Conservation (phyloP, 768 basidiomycete genomes). For the Tephrocybe rancida region DNA sequence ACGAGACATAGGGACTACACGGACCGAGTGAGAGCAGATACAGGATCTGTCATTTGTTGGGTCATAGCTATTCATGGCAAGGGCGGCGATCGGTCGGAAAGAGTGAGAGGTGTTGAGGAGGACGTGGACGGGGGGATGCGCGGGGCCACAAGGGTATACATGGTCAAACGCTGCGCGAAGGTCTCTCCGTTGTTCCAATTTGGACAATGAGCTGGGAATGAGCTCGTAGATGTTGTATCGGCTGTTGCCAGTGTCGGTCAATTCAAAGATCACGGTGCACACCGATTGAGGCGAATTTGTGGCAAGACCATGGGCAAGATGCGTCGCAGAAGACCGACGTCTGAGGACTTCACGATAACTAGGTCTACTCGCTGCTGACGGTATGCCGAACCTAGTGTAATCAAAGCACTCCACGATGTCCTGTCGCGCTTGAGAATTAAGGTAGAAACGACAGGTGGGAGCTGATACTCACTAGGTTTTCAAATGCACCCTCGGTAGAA, state of each 20-base stretch:
- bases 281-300: background rate
- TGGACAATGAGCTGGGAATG: background rate
- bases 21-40: background rate
- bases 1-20: conserved; percentile 1
- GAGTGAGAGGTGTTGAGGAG: conserved; percentile 2
- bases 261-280: conserved; percentile 6
- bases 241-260: background rate
- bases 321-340: background rate
- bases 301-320: background rate
- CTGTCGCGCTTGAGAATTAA: background rate
- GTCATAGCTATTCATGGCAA: background rate
- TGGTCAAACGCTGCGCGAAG: conserved; percentile 2
- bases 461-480: background rate
- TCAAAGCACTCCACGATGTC: conserved; percentile 1
- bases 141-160: background rate
- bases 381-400: background rate
- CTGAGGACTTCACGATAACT: background rate
- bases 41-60: background rate
- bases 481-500: background rate
- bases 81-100: background rate
- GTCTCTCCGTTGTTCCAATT: background rate
- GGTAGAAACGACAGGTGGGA: background rate
- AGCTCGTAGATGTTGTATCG: background rate
- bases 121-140: background rate
- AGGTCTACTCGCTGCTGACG: too few relatives aligned